Evolutionary conservation across 106 monocot genomes (phyloP), one percentile per base, ranked within the genome.

Genomic region (Dioscorea zingiberensis): DNA sequence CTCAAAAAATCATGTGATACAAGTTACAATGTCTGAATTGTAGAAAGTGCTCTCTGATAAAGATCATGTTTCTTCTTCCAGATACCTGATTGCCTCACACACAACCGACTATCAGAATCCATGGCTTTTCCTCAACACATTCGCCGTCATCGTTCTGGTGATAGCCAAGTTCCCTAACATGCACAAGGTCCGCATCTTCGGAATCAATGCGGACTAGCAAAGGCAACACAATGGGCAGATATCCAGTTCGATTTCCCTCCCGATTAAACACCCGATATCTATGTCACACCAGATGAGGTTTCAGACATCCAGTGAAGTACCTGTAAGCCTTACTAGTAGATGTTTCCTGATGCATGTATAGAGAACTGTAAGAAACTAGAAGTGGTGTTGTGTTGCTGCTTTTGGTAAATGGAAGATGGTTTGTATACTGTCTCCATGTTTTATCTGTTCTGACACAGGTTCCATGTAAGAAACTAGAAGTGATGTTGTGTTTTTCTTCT

Each of bases 141-240:
- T 85, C 11, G 74, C 85, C 15, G 83, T 90, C 38, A 59, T 77
- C 25, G 74, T 85, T 14, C 71, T 90, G 55, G 90, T 90, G 4
- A 65, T 90, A 21, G 90, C 90, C 21, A 90, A 90, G 68, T 70
- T 83, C 62, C 90, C 90, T 1, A 80, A 85, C 80, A 90, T 90
- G 90, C 90, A 85, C 80, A 86, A 82, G 30, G 90, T 90, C 54
- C 90, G 90, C 21, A 83, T 90, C 21, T 83, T 90, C 55, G 90
- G 90, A 60, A 90, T 90, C 65, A 90, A 90, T 27, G 60, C 73
- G 4, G 73, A 73, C 21, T 44, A 72, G 18, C 73, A 61, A 16
- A 25, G 21, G n/a, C 15, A 2, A 7, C 11, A 38, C 11, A 44
- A 3, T 0, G 2, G 30, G 13, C 10, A 29, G 27, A 30, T 21